phyloP scores from a whole-genome alignment of 768 basidiomycete genomes.

The Porphyrellus cyaneotinctus region DNA sequence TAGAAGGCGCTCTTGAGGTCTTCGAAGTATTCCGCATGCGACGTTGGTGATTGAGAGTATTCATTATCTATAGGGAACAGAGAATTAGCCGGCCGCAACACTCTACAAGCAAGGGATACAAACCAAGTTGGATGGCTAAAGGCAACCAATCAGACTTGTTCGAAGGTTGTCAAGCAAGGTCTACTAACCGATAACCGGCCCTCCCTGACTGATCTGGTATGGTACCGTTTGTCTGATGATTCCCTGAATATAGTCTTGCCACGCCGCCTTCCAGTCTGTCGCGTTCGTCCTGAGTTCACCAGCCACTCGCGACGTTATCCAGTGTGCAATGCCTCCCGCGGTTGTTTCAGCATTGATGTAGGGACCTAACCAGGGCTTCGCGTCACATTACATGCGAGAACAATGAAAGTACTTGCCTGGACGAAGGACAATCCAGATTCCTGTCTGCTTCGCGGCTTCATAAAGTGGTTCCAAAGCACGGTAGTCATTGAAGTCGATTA shows the following conservation, averaged over 20 bases:
- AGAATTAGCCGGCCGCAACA: background rate
- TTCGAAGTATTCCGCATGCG: slow-evolving; percentile 54
- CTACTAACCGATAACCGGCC: slow-evolving; percentile 65
- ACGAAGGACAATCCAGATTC: slow-evolving; percentile 75
- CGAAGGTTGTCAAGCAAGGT: background rate
- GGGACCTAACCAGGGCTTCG: slow-evolving; percentile 22
- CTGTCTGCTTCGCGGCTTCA: slow-evolving; percentile 68
- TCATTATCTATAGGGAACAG: slow-evolving; percentile 57
- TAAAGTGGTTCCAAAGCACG: slow-evolving; percentile 66
- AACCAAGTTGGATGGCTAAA: slow-evolving; percentile 56
- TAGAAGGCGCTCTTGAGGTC: slow-evolving; percentile 56
- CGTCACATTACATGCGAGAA: background rate
- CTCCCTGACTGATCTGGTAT: slow-evolving; percentile 67
- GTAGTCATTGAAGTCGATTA: slow-evolving; percentile 69
- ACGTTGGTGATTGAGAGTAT: slow-evolving; percentile 49
- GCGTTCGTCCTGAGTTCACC: slow-evolving; percentile 67
- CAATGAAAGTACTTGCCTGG: slow-evolving; percentile 50
- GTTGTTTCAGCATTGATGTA: slow-evolving; percentile 80
- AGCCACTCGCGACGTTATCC: slow-evolving; percentile 66
- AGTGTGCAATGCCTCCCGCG: slow-evolving; percentile 68
- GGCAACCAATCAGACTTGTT: background rate
- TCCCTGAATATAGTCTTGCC: slow-evolving; percentile 67
- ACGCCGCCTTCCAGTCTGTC: slow-evolving; percentile 63
- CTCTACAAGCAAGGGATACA: slow-evolving; percentile 4
- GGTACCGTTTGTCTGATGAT: slow-evolving; percentile 57